Evolutionary conservation across 2,329 filamentous ascomycete genomes (phyloP), one percentile per base, ranked within the genome.

Genomic region (Blastomyces percursus): DNA sequence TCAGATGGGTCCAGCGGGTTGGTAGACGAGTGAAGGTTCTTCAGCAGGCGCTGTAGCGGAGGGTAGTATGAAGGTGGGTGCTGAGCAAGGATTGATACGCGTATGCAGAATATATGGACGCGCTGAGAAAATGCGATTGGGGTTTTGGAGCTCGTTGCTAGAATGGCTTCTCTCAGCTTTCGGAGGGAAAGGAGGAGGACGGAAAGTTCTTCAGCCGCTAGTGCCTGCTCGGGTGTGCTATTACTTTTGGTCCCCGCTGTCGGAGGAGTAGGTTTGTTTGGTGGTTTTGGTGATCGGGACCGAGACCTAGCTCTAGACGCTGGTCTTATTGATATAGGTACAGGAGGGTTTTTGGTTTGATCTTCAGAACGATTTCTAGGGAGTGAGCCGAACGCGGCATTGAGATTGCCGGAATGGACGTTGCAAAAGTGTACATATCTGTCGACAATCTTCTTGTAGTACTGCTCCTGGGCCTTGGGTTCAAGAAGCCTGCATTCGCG

Each of bases 381-480:
- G 24, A 94, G 80, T 1, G 86, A 85, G 1, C 87, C 83, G 72
- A 96, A 92, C 61, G 89, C 87, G 59, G 83, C 81, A 64, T 91
- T 84, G 32, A 96, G 84, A 67, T 88, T 85, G 66, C 89, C 86
- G 60, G 86, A 82, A 70, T 88, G 84, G 62, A 86, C 84, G 19
- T 89, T 89, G 79, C 91, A 96, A 74, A 96, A 95, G 66, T 85
- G 85, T 84, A 96, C 88, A 77, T 96, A 96, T 58, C 91, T 86
- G 71, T 93, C 87, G 63, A 92, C 86, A 69, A 96, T 95, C 72
- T 87, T 90, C 72, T 86, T 86, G 76, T 93, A 96, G 78, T 93
- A 96, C 61, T 80, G 80, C 74, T 96, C 89, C 76, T 97, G 93
- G 8, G 83, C 84, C 76, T 89, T 90, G 75, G 82, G 79, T 69